Evolutionary conservation across 306 rosid genomes (phyloP), one percentile per base, ranked within the genome.

Genomic region (Coriaria nepalensis): DNA sequence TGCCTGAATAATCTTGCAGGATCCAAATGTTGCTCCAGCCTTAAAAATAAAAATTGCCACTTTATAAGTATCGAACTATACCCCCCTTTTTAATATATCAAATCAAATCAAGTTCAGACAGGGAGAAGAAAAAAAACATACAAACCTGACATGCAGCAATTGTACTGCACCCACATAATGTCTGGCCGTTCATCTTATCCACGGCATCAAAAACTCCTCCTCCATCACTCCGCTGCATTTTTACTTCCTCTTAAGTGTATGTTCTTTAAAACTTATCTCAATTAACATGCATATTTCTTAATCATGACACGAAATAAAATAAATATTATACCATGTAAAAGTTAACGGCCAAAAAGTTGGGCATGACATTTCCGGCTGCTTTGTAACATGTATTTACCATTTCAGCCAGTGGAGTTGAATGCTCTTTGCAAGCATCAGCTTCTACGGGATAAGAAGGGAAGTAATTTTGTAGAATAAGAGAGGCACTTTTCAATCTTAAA

Each of bases 351-450:
- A 92, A 44, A 38, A 81, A 85, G 78, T 77, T 92, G 47, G 98
- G 94, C 61, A 92, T 62, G 47, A 40, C 13, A 60, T 75, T 81
- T 66, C 98, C 93, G 42, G 96, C 78, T 60, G 94, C 92, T 69
- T 82, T 92, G 64, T 79, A 82, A 53, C 98, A 92, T 37, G 98
- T 77, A 55, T 71, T 60, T 9, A 71, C 76, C 98, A 92, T 92
- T 55, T 75, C 82, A 61, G 79, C 70, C 56, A 92, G 93, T 50
- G 96, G 78, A 67, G 85, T 78, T 5, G 96, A 85, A 78, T 92
- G 82, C 76, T 92, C 98, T 73, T 79, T 79, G 85, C 98, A 92
- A 10, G 98, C 78, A 8, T 92, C 98, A 55, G 80, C 69, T 76
- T 79, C 72, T 62, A 85, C 98, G 5, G 98, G 98, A 70, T 79